Percentiles rank a stretch among this genome's conserved stretches.
Conservation (phyloP, 2,329 filamentous ascomycete genomes). For the Acarospora socialis region DNA sequence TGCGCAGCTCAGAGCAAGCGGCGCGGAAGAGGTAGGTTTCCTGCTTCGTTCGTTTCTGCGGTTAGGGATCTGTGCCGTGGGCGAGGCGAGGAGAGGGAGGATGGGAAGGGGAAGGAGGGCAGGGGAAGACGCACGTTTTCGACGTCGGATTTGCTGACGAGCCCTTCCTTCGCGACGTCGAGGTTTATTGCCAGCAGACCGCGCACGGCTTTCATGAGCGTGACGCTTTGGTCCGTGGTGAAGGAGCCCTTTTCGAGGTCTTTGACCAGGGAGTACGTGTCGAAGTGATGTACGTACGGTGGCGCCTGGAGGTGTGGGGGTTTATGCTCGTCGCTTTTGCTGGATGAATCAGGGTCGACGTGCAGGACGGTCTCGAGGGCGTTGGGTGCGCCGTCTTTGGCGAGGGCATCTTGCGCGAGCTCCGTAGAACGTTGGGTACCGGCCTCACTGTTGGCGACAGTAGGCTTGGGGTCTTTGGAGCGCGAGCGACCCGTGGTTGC, state of each 20-base stretch:
- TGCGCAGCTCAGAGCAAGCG: conserved; percentile 79
- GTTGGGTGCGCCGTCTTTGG: conserved; percentile 7
- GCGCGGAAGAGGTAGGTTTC: conserved; percentile 88
- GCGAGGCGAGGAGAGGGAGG: neutral
- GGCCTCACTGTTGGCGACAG: neutral
- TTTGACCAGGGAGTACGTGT: conserved; percentile 79
- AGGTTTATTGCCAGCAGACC: conserved; percentile 64
- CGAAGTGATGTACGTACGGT: conserved; percentile 89
- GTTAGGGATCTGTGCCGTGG: neutral
- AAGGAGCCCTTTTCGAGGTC: conserved; percentile 61
- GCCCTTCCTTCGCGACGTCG: conserved; percentile 59
- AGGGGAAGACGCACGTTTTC: conserved; percentile 49
- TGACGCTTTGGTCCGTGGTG: conserved; percentile 58
- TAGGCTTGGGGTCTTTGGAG: conserved; percentile 2
- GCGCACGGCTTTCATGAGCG: conserved; percentile 84
- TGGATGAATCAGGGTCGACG: conserved; percentile 18
- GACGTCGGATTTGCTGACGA: conserved; percentile 82
- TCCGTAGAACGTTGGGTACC: conserved; percentile 1
- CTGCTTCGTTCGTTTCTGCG: conserved; percentile 20
- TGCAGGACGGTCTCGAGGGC: conserved; percentile 16
- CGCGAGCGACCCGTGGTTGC: conserved; percentile 1
- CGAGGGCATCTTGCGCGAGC: too few relatives aligned
- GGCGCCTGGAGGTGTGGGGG: conserved; percentile 57
- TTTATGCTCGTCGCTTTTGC: conserved; percentile 27
- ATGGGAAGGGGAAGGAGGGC: neutral